Evolutionary conservation across 768 basidiomycete genomes (phyloP).

Genomic region (Kwoniella heveanensis): DNA sequence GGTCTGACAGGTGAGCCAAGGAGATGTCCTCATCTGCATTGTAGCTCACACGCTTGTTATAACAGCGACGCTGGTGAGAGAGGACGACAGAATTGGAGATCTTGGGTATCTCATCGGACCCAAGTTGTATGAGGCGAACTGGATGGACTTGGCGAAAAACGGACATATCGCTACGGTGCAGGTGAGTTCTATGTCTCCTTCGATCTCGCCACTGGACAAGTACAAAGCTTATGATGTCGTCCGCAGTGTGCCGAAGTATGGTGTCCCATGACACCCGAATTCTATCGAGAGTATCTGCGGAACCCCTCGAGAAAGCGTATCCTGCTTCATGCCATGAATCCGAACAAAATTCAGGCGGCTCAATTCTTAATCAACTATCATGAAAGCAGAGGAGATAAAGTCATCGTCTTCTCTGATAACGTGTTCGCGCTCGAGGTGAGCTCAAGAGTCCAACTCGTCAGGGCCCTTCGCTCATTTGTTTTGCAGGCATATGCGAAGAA

Average conservation of each 20-base stretch:
- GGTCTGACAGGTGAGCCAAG: slow-evolving; percentile 83
- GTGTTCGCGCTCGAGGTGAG: slow-evolving; percentile 91
- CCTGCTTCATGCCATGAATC: slow-evolving; percentile 99
- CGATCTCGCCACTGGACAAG: background rate
- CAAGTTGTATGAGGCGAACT: slow-evolving; percentile 98
- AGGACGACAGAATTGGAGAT: slow-evolving; percentile 98
- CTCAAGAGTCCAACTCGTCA: background rate
- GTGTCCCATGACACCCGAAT: slow-evolving; percentile 99
- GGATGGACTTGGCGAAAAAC: slow-evolving; percentile 99
- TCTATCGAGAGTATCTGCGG: slow-evolving; percentile 94
- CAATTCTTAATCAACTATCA: slow-evolving; percentile 99
- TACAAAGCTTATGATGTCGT: background rate
- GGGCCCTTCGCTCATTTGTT: slow-evolving; percentile 10
- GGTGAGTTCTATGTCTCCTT: slow-evolving; percentile 60
- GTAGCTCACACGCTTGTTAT: slow-evolving; percentile 6
- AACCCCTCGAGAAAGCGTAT: slow-evolving; percentile 84
- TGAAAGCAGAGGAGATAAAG: slow-evolving; percentile 95
- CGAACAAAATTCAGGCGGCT: slow-evolving; percentile 98
- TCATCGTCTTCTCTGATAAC: slow-evolving; percentile 99
- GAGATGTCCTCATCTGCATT: background rate
- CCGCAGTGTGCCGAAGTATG: slow-evolving; percentile 95
- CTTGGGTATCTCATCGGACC: slow-evolving; percentile 99
- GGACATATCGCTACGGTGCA: slow-evolving; percentile 99
- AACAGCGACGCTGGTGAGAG: slow-evolving; percentile 91
- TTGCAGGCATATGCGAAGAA: slow-evolving; percentile 77